Evolutionary conservation across 2,329 filamentous ascomycete genomes (phyloP).

Genomic region (Tolypocladium tundrense): DNA sequence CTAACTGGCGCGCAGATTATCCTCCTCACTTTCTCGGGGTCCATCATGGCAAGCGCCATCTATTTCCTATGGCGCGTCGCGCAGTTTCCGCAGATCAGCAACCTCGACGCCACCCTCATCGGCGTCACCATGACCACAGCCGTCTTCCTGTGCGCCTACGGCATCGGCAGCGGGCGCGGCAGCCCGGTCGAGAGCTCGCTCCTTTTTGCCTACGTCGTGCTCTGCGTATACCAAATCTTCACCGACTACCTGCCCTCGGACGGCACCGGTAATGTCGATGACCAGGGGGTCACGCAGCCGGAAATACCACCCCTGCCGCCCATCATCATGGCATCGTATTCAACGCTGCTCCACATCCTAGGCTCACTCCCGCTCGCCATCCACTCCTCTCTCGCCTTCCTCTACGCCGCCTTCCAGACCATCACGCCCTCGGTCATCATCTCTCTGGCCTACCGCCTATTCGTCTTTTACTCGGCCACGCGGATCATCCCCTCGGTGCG

Average conservation of each 20-base stretch:
- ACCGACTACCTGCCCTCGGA: conserved; percentile 89
- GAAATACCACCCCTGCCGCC: conserved; percentile 94
- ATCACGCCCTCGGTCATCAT: conserved; percentile 95
- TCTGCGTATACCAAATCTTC: conserved; percentile 98
- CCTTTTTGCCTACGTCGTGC: conserved; percentile 93
- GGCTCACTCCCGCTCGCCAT: conserved; percentile 75
- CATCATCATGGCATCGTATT: conserved; percentile 97
- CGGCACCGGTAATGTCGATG: conserved; percentile 42
- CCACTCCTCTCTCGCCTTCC: conserved; percentile 73
- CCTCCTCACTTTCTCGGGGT: conserved; percentile 77
- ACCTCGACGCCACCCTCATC: conserved; percentile 84
- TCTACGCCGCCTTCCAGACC: conserved; percentile 86
- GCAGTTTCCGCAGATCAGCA: conserved; percentile 85
- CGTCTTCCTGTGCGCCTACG: conserved; percentile 86
- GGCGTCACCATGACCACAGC: conserved; percentile 87
- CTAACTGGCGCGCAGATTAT: conserved; percentile 59
- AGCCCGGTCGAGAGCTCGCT: conserved; percentile 93
- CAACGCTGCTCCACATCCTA: conserved; percentile 75
- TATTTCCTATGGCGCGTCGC: conserved; percentile 96
- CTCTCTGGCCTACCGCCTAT: conserved; percentile 82
- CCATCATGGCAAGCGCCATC: conserved; percentile 82
- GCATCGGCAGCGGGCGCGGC: conserved; percentile 85
- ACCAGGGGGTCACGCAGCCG: conserved; percentile 48
- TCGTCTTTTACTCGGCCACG: conserved; percentile 91
- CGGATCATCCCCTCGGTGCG: conserved; percentile 91